A percentile compares a stretch with the other conserved stretches of the same genome.
These are phyloP conservation scores for Paecilomyces dactylethromorphus DNA, from an alignment of 2,329 filamentous ascomycete genomes.

Conservation along the genomic window DNA sequence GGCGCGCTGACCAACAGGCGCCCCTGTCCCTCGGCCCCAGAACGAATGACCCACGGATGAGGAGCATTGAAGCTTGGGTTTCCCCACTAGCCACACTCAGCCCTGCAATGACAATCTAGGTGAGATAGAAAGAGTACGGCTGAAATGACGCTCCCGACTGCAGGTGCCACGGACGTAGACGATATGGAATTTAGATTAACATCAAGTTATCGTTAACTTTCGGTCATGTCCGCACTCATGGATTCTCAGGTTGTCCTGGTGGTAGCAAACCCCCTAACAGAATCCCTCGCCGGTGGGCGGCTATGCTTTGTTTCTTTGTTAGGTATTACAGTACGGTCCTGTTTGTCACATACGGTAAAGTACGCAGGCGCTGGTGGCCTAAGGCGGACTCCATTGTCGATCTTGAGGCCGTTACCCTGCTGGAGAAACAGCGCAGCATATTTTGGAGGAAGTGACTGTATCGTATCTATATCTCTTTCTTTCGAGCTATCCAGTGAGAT, in stretches of 20 bases:
- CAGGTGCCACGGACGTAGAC: neutral
- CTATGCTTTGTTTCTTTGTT: neutral
- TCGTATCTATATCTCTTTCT: conserved; percentile 30
- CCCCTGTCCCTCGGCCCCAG: neutral
- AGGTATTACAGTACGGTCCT: neutral
- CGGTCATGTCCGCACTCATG: neutral
- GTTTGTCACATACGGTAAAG: neutral
- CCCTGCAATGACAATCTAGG: neutral
- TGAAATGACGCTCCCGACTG: neutral
- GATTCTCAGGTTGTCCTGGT: neutral
- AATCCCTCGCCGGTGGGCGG: neutral
- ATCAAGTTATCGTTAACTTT: neutral
- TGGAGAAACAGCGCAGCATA: neutral
- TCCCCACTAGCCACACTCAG: neutral
- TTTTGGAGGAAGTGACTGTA: neutral
- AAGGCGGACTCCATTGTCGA: neutral
- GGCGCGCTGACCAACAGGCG: neutral
- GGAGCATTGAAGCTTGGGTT: neutral
- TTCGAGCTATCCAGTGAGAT: conserved; percentile 80
- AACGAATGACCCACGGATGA: neutral
- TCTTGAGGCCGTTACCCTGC: neutral
- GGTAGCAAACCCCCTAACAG: neutral
- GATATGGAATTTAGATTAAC: neutral
- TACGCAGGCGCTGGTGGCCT: neutral
- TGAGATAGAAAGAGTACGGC: neutral